Evolutionary conservation across 1,284 basidiomycete genomes (phyloP).

Genomic region (Papiliotrema terrestris): DNA sequence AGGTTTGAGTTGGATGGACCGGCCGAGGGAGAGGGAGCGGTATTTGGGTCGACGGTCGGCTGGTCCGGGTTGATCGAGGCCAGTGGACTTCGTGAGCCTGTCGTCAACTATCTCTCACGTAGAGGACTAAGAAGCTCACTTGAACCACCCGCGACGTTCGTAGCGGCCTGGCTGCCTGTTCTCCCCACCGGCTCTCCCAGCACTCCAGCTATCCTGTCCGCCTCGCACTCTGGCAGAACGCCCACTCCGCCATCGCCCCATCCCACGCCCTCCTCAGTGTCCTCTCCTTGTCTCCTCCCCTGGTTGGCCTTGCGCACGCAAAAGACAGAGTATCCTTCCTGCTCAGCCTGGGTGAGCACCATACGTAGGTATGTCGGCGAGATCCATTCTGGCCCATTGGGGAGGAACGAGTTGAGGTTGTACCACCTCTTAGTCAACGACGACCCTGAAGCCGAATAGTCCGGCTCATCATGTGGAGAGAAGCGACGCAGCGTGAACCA

Average conservation of each 20-base stretch:
- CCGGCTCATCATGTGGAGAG: slow-evolving; percentile 25
- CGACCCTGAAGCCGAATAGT: slow-evolving; percentile 15
- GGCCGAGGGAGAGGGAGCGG: background rate
- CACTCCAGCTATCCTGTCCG: slow-evolving; percentile 40
- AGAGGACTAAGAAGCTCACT: background rate
- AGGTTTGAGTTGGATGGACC: background rate
- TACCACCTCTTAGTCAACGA: slow-evolving; percentile 64
- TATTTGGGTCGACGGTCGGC: slow-evolving; percentile 5
- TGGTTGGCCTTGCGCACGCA: slow-evolving; percentile 55
- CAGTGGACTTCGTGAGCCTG: slow-evolving; percentile 4
- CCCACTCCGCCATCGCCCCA: slow-evolving; percentile 44
- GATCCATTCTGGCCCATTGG: slow-evolving; percentile 70
- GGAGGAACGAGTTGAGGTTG: slow-evolving; percentile 78
- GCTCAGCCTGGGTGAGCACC: slow-evolving; percentile 80
- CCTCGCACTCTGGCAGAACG: slow-evolving; percentile 39
- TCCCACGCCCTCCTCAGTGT: slow-evolving; percentile 31
- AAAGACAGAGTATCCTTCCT: slow-evolving; percentile 87
- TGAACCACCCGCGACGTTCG: background rate
- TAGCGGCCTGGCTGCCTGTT: background rate
- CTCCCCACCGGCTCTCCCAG: slow-evolving; percentile 34
- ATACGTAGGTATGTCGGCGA: slow-evolving; percentile 76
- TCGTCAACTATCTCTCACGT: background rate
- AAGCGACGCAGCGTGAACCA: slow-evolving; percentile 88
- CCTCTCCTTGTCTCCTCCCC: slow-evolving; percentile 16
- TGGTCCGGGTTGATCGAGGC: slow-evolving; percentile 2